Base-by-base conservation (phyloP, 257 asterid species). In the Asclepias syriaca region DNA sequence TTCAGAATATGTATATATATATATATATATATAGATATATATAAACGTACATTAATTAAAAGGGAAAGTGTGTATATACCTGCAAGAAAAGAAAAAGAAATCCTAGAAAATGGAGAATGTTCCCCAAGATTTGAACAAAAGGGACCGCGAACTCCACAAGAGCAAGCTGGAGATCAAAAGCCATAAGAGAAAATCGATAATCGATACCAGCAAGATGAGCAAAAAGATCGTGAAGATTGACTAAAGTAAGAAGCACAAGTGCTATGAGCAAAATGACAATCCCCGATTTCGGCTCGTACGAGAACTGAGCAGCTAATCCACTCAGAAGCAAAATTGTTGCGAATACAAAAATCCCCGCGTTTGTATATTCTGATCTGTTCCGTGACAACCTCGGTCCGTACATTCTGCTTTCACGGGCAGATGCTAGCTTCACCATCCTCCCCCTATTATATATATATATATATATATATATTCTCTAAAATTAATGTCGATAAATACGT, bases 191-290 rank as follows among this genome's bases (percentile, higher is more conserved):
- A 57, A 95, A 53, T 65, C 92, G 79, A 65, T 57, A 95, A 72
- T 95, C 96, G 57, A 92, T 68, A 2, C 80, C 92, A 15, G 96
- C 89, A 32, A 95, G 94, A 71, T 92, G 99, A 0, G 98, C 98
- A 0, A 85, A 3, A 0, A 95, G 89, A 85, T 95, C 99, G 64
- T 92, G 99, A 2, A 85, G 55, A 81, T 88, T 92, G 16, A 92
- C 96, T 0, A 84, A 19, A 0, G 83, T 11, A 12, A 92, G 24
- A 1, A 81, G 72, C 11, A 50, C 70, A 7, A 80, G 83, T 0
- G 89, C 98, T 1, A 95, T 70, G 1, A 92, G 77, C 61, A 89
- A 67, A 50, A 92, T 77, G 10, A 82, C 88, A 21, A 90, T 85
- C n/a, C 99, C 98, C 14, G 94, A 90, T 74, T 71, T 80, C 13